Evolutionary conservation across 2,329 filamentous ascomycete species (phyloP).

Genomic region (Balansia obtecta): DNA sequence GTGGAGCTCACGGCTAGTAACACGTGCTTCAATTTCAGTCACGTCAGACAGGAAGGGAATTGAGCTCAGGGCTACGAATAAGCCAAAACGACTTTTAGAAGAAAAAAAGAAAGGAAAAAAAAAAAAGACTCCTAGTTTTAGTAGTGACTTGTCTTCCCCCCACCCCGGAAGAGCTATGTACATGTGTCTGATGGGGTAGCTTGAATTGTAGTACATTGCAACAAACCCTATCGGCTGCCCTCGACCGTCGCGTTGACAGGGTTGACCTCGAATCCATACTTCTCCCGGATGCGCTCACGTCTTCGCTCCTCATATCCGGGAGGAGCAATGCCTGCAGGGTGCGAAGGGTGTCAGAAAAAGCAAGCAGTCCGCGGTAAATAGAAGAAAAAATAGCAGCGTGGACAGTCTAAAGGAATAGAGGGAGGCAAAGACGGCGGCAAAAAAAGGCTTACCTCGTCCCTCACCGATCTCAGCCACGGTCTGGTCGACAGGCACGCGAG

Average conservation of each 20-base stretch:
- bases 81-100: not conserved
- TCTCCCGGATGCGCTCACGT: slow-evolving; percentile 68
- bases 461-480: slow-evolving; percentile 74
- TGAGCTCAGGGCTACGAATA: not conserved
- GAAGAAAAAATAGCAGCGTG: not conserved
- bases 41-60: not conserved
- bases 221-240: slow-evolving; percentile 22
- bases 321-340: slow-evolving; percentile 55
- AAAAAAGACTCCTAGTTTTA: slow-evolving; percentile 7
- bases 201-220: not conserved
- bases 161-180: slow-evolving; percentile 25
- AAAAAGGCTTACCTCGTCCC: slow-evolving; percentile 59
- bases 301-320: slow-evolving; percentile 79
- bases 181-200: slow-evolving; percentile 9
- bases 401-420: not conserved
- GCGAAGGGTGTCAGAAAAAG: not conserved
- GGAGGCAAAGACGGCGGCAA: not conserved
- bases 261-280: slow-evolving; percentile 77
- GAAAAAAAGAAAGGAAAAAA: slow-evolving; percentile 8
- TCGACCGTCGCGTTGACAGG: slow-evolving; percentile 43
- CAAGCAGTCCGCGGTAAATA: no score
- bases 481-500: slow-evolving; percentile 63
- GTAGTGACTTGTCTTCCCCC: slow-evolving; percentile 15
- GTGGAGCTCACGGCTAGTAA: no score
- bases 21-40: no score